Base-by-base conservation (phyloP, 257 asterid species). In the Plantago ovata region DNA sequence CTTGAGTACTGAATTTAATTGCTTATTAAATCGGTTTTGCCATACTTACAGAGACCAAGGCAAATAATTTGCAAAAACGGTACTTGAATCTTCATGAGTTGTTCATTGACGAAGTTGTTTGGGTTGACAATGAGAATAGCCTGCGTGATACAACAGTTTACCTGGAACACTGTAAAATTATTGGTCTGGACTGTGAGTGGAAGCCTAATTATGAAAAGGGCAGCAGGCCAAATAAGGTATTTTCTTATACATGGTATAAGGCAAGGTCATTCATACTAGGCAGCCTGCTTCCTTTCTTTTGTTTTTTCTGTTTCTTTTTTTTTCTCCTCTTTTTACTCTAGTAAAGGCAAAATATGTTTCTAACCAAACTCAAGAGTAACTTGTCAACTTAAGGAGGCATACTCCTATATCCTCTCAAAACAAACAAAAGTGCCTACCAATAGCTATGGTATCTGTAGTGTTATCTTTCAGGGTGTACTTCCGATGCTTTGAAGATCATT, bases 151-250 rank as follows among this genome's bases (percentile, higher is more conserved):
- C 97, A 65, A 73, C 80, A 58, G 3, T 54, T 62, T 68, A 86
- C 71, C 72, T 93, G n/a, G 83, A 82, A 79, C 78, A 75, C 66
- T 88, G 89, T 74, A 86, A 89, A 79, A 81, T 93, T 60, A 59
- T 93, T 47, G 98, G 98, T 56, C 16, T 93, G 66, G 98, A 93
- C 71, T 88, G 96, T 76, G 98, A 93, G 71, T 93, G 98, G 98
- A 89, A 84, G 71, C 97, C 97, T 51, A 85, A 71, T 69, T 89
- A 79, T 63, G 87, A 57, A 69, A 93, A 89, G 75, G 97, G 97
- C 45, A 75, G 86, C 78, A 62, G 9, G 56, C 82, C 85, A 56
- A 86, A 67, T 68, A 86, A 89, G 96, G 98, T 92, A 72, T 24
- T 44, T 67, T 19, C 18, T 18, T 46, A 54, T 69, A 55, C 48